Base-by-base conservation (phyloP, 208 protist genomes). In the Kentomonas sorsogonicus region DNA sequence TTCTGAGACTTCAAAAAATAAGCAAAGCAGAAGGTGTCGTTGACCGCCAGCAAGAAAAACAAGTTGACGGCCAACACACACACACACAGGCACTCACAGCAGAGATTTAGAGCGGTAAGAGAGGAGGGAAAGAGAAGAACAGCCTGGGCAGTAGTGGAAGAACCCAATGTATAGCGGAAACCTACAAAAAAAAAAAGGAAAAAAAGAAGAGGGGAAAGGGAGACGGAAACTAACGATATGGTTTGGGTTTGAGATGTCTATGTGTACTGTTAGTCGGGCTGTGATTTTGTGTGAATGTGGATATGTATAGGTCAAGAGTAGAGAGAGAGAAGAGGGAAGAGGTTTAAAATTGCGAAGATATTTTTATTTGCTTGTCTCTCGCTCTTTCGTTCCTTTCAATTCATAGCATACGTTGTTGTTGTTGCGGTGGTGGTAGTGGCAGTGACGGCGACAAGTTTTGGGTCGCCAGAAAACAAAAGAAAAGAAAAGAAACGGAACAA, bases 321-420 rank as follows among this genome's bases (percentile, higher is more conserved):
- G 39, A 41, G 30, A 59, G 23, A 16, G 18, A 16, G 25, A 41
- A 48, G 30, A 50, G 51, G 38, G 29, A 53, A 15, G 2, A 39
- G 23, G 25, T 36, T 39, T 18, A 39, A 33, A n/a, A 53, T 39
- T 52, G 27, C n/a, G n/a, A n/a, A n/a, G 50, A 41, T 47, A 41
- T 11, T 23, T 22, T 46, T n/a, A n/a, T n/a, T n/a, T n/a, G n/a
- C n/a, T n/a, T n/a, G n/a, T n/a, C n/a, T n/a, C n/a, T n/a, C n/a
- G n/a, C n/a, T n/a, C n/a, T n/a, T n/a, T n/a, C n/a, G 30, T 16
- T 27, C 44, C 20, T 51, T 11, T 36, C 7, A 64, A 20, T 38
- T 16, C 26, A 57, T 51, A n/a, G 51, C 30, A 56, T 51, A 52
- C 58, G 25, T 39, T 22, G 52, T 40, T 60, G 38, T 23, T 34